A percentile compares a stretch with the other conserved stretches of the same genome.
Conservation (phyloP, 345 rosid species). For the Salix udensis region DNA sequence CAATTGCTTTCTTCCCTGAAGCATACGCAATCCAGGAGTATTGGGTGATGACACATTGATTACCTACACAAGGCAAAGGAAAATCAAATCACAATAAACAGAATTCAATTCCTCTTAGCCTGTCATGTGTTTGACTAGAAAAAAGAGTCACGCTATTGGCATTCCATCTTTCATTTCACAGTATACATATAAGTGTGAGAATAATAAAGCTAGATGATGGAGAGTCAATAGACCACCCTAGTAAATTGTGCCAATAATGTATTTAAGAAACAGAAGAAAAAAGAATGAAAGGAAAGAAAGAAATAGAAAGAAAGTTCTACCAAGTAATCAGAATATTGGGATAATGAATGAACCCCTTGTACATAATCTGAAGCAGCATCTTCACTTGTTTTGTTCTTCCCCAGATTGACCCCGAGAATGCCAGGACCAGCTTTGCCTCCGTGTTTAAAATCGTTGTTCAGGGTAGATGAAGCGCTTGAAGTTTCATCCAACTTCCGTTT, state of each 20-base stretch:
- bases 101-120: background rate
- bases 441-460: constrained; percentile 52
- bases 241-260: background rate
- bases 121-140: background rate
- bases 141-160: background rate
- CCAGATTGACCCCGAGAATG: constrained; percentile 95
- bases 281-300: background rate
- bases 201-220: background rate
- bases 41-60: constrained; percentile 98
- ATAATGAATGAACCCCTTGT: constrained; percentile 94
- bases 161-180: background rate
- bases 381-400: constrained; percentile 95
- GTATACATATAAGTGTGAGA: background rate
- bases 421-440: constrained; percentile 99
- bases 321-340: constrained; percentile 97
- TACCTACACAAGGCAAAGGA: constrained; percentile 42
- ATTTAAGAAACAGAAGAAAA: background rate
- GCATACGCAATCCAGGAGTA: constrained; percentile 91
- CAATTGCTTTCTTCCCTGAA: constrained; percentile 92
- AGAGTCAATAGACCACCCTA: background rate
- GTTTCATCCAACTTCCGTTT: constrained; percentile 89
- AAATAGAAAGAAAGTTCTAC: constrained; percentile 34
- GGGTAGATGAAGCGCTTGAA: constrained; percentile 54
- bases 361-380: constrained; percentile 94
- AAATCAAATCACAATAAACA: background rate